Evolutionary conservation across 2,329 filamentous ascomycete genomes (phyloP), one percentile per base, ranked within the genome.

Genomic region (Cucurbitaria berberidis): DNA sequence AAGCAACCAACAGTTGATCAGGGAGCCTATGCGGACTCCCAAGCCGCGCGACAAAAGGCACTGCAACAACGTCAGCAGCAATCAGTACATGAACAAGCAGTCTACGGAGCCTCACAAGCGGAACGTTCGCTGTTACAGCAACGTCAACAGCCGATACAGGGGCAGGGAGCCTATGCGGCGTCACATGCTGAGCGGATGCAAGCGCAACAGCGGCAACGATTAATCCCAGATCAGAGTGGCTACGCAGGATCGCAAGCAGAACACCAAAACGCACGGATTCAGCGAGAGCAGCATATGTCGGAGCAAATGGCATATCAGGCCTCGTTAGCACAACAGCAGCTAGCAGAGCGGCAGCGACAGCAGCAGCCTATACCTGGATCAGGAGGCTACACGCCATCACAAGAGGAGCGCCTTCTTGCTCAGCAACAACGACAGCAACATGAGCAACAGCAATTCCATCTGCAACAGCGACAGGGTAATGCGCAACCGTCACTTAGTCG

Each of bases 351-450:
- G 44, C 51, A 51, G 30, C 46, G 38, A 26, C 55, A 55, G 6
- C n/a, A 48, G 43, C n/a, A n/a, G 29, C 44, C 24, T 46, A 10
- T 13, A 21, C 18, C 34, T 27, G 43, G 26, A 36, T n/a, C 24
- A 16, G 39, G 35, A 41, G 34, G 27, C 26, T 29, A 46, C 10
- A 46, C 21, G 26, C 19, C 50, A 13, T 45, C 55, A 22, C 48
- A 40, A 3, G 40, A 55, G 7, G 58, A 58, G 7, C 56, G 46
- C 13, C 18, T 45, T 15, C 44, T 26, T 24, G 36, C 44, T 24
- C 50, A 59, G 42, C 64, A 66, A 51, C 64, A 60, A 15, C 47
- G 43, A 19, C 57, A 56, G 18, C 55, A 59, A 11, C 52, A 54
- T 39, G 35, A 24, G 26, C 47, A 57, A 32, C 54, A 55, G 5